Evolutionary conservation across 192 early-diverging fungal genomes (phyloP), one percentile per base, ranked within the genome.

Genomic region (Coemansia sp.): DNA sequence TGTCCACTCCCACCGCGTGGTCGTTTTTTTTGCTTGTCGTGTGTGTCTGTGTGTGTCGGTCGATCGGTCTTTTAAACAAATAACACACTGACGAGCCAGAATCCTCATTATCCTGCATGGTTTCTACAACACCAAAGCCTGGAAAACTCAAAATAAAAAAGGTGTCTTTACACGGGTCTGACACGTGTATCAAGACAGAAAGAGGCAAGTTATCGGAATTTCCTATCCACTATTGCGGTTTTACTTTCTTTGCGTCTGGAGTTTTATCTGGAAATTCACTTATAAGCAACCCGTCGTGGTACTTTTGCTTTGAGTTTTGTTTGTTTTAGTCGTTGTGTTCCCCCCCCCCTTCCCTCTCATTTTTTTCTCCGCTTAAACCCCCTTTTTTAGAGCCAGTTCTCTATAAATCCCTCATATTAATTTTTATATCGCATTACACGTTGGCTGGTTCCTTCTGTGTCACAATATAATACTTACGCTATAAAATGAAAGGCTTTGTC

Each of bases 401-500:
- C 22, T 25, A 25, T 25, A 25, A 25, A 25, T 25, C 22, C 11
- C 28, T 28, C 51, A 54, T 28, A 8, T 38, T 38, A 10, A n/a
- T 28, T 25, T 8, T 54, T 54, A 31, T 55, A 55, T 45, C 17
- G 10, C 42, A 12, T 8, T 45, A 45, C 17, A 45, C 7, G 31
- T 55, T 30, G 52, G 52, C 52, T 25, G 52, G 52, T 30, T 29
- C 52, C 17, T 45, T 45, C 3, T 45, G 12, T 38, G 5, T 38
- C 11, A 38, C 36, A 3, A 45, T 45, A 12, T 45, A 8, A 12
- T 28, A 8, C n/a, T 10, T 7, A 2, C 8, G 29, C 7, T 31
- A 61, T 18, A 63, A 25, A 48, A 63, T 48, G 61, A 52, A 30
- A 18, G 18, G 25, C 38, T 42, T 64, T 42, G 33, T 17, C 18